Evolutionary conservation across 306 rosid genomes (phyloP).

Genomic region (Vicia sativa): DNA sequence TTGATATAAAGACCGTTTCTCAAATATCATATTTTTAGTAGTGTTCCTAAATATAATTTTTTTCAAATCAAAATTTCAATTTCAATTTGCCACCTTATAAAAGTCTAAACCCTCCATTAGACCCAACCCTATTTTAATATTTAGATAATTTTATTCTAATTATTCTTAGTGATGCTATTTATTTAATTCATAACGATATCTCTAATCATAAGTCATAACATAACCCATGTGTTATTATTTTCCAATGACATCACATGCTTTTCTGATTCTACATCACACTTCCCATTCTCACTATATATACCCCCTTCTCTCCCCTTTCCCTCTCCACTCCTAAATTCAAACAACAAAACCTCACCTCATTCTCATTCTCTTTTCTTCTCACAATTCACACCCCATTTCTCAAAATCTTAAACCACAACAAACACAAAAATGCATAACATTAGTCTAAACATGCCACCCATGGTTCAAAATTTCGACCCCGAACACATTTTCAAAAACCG

Average conservation of each 20-base stretch:
- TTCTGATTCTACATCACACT: conserved; percentile 20
- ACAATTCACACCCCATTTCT: background rate
- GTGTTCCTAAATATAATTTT: too few relatives aligned
- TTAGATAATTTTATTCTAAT: background rate
- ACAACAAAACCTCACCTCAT: conserved; percentile 36
- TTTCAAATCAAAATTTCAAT: too few relatives aligned
- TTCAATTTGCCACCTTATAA: too few relatives aligned
- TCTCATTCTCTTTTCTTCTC: conserved; percentile 16
- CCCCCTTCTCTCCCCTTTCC: conserved; percentile 40
- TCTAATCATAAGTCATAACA: conserved; percentile 28
- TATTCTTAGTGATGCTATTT: background rate
- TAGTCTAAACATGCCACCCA: conserved; percentile 51
- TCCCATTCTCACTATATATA: conserved; percentile 55
- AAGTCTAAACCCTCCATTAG: too few relatives aligned
- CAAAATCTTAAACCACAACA: background rate
- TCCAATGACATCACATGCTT: conserved; percentile 59
- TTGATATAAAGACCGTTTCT: too few relatives aligned
- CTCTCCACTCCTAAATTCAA: conserved; percentile 55
- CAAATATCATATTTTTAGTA: too few relatives aligned
- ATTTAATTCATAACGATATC: conserved; percentile 6
- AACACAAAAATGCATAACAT: conserved; percentile 42
- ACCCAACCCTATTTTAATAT: too few relatives aligned
- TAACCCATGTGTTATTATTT: conserved; percentile 35
- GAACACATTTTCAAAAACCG: conserved; percentile 51
- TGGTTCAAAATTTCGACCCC: conserved; percentile 45